Evolutionary conservation across 140 eudicot genomes (phyloP), one percentile per base, ranked within the genome.

Genomic region (Artemisia princeps): DNA sequence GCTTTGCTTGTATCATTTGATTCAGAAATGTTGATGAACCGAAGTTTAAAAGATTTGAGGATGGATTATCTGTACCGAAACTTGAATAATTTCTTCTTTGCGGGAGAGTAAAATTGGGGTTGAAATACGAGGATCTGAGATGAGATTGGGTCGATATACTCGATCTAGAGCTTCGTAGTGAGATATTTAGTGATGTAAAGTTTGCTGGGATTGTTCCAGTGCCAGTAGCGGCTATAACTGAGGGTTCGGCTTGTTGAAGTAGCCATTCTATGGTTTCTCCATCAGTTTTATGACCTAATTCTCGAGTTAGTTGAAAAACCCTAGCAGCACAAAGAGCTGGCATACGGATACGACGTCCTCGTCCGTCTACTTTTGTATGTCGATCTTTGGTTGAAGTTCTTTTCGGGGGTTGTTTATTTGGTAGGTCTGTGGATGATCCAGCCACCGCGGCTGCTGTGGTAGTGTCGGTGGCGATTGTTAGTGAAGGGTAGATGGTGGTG

Each of bases 291-390:
- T 84, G 95, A 16, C 95, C 95, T 44, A 88, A 78, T 54, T 88
- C 96, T 0, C 87, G 78, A 1, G 96, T 88, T 37, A 88, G 90
- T 63, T 88, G 96, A 72, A 88, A 88, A 58, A 88, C 96, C 80
- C 96, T 79, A 11, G 96, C 96, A 3, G 96, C 96, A 62, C 96
- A 88, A 1, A 88, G 78, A 3, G 94, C 96, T 0, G 96, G 96
- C 96, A 88, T 88, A 55, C 96, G 94, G 74, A 88, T 88, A 57
- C 94, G 84, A 19, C 96, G 80, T 11, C 96, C 96, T 1, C 96
- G 85, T 19, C 96, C 95, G 62, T 87, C 95, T 2, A 87, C 92
- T 14, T 87, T 87, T 0, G 90, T 82, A 77, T 82, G 88, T 4
- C 96, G 87, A 62, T 88, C 96, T 54, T 88, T 88, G 19, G 94